Base-by-base conservation (phyloP, 306 rosid species). In the Acacia acuminata region DNA sequence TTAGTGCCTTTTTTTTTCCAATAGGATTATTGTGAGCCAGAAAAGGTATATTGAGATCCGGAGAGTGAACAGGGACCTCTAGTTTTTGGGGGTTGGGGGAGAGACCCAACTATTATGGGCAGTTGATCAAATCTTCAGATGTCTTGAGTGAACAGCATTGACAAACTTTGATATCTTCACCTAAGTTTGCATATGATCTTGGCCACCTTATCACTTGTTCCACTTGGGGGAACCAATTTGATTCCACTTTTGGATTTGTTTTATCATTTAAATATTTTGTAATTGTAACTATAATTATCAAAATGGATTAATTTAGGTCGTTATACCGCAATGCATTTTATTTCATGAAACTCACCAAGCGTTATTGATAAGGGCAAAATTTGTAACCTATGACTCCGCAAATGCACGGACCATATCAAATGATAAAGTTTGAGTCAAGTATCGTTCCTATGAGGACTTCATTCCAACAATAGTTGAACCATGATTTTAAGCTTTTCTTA, bases 41-140 rank as follows among this genome's bases (percentile, higher is more conserved):
- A 40, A 68, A 56, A 30, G 32, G 69, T 53, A 55, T 10, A 13
- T 0, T n/a, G 7, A 79, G 32, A 82, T 67, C 34, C 8, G 1
- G 38, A 65, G 51, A 16, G 51, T 78, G 56, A 78, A 61, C 45
- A 27, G 70, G 67, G 81, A 58, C 85, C 88, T 85, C 88, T 20
- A 73, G 78, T 82, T 78, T 82, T 25, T 53, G 56, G 47, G 11
- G 73, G 11, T 67, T 20, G 0, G 72, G 45, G 45, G 13, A 16
- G 6, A 81, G 53, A 85, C 44, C 77, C 45, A 55, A 60, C 45
- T 27, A 1, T 1, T 25, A 74, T 78, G 81, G 65, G 79, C 36
- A 78, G 66, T 74, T 73, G 68, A 82, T 53, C 77, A 55, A 72
- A 77, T 58, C 83, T 72, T 55, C 85, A 85, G 77, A 43, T 85